Evolutionary conservation across 331 rosid genomes (phyloP), one percentile per base, ranked within the genome.

Genomic region (Stylosanthes scabra): DNA sequence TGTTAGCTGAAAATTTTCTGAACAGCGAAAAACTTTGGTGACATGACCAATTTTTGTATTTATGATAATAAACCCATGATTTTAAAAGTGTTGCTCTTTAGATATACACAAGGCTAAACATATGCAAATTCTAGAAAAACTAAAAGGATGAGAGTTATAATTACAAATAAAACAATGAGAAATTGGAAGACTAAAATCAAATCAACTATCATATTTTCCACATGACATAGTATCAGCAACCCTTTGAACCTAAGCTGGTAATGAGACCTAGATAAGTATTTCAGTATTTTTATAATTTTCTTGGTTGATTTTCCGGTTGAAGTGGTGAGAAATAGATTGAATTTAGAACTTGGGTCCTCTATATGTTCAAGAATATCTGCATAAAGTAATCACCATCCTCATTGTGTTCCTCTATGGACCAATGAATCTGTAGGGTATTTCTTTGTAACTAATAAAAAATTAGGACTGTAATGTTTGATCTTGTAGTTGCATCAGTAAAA

Each of bases 1-100:
- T 58, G 60, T 39, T 69, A 63, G 76, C 57, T 72, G 57, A 66
- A 42, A 27, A 20, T 28, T 41, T 54, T 74, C 67, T 41, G 62
- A 45, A 71, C 16, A 12, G 37, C 34, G 61, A 72, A 72, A 68
- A 63, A 57, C 54, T 51, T 42, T 45, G 8, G 39, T 34, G 27
- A 61, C 59, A 9, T 66, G 60, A 51, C 57, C 76, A 69, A 74
- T 40, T 10, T 66, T 68, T 42, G 58, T 39, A 50, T 45, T 46
- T 70, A n/a, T 56, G 13, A 74, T 46, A 9, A 54, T 55, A 9
- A 54, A 63, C 55, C 44, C 52, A 55, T 54, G 13, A 2, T 31
- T 68, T 2, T 34, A 3, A 69, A 68, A 41, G 7, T n/a, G 9
- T 34, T 64, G 14, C 51, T 20, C 44, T 70, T 47, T 25, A 37